Evolutionary conservation across 176 grass and related monocot species (phyloP), one percentile per base, ranked within the genome.

Genomic region (Echinochloa phyllopogon): DNA sequence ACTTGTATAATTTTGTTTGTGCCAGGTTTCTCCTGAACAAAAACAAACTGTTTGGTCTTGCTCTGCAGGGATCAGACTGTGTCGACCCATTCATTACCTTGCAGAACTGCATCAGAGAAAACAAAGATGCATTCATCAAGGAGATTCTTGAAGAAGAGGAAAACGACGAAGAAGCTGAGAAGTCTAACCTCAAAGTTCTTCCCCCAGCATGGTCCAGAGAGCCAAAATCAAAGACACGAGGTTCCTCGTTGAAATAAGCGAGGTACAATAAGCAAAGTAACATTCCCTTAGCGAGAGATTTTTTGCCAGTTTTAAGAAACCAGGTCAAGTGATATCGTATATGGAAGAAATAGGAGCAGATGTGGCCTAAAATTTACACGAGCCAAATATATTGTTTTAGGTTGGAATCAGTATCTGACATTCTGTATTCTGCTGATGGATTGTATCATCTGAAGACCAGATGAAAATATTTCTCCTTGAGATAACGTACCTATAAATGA

Each of bases 201-300:
- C 72, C 82, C 80, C 91, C 91, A 62, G 61, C 56, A 71, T 93
- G 91, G 91, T 89, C 91, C 13, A 93, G 77, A 93, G 91, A 90
- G 75, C 27, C 85, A 13, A 93, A 68, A 40, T 59, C 70, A 43
- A 90, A 79, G 64, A 86, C 55, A n/a, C 62, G 76, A 82, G 37
- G 23, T 73, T 38, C 29, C 18, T 77, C 48, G 9, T 77, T 40
- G 9, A 20, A 15, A 48, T 52, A 81, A 18, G 40, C 56, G 5
- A 12, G 17, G 39, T 23, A 55, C 8, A 39, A 29, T 52, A 29
- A 55, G 4, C 49, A 39, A 55, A 38, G 27, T 13, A 39, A 36
- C 11, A 37, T 80, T 25, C 16, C 24, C 23, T 3, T 21, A 37
- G 50, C 3, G 6, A 12, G 37, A 17, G 25, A 75, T 6, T 39